These are phyloP conservation scores for Epichloe scottii DNA, from an alignment of 2,329 filamentous ascomycete species.

Conservation along the genomic window DNA sequence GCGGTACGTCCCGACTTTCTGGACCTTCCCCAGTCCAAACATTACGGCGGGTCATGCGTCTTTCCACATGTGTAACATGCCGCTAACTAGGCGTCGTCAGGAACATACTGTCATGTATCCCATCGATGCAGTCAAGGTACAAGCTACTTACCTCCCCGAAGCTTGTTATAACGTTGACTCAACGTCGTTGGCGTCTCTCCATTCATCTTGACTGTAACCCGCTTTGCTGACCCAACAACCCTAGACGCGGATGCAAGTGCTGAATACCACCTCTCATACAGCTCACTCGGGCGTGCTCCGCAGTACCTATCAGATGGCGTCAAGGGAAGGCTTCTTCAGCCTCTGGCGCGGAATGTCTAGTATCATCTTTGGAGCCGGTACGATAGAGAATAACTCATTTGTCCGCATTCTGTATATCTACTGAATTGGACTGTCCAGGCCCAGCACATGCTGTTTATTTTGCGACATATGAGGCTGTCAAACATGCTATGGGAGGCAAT, in stretches of 20 bases:
- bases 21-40: background rate
- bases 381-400: constrained; percentile 19
- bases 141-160: constrained; percentile 9
- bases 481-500: constrained; percentile 91
- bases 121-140: constrained; percentile 91
- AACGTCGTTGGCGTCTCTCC: background rate
- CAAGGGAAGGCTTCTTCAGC: constrained; percentile 77
- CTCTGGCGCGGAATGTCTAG: constrained; percentile 96
- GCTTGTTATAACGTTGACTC: background rate
- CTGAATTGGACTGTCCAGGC: constrained; percentile 37
- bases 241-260: constrained; percentile 94
- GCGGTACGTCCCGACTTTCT: constrained; percentile 47
- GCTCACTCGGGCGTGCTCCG: constrained; percentile 86
- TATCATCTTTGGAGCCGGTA: constrained; percentile 89
- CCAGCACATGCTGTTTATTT: constrained; percentile 98
- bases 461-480: constrained; percentile 93
- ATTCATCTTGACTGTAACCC: background rate
- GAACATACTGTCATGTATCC: constrained; percentile 99
- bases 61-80: background rate
- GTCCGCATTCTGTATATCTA: background rate
- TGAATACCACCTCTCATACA: constrained; percentile 69
- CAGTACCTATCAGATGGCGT: constrained; percentile 83
- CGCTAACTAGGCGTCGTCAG: constrained; percentile 31
- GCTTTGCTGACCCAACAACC: constrained; percentile 11
- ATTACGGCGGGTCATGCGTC: background rate